A percentile compares a stretch with the other conserved stretches of the same genome.
phyloP scores from a whole-genome alignment of 78 protist species.

The Dictyostelium intermedium region DNA sequence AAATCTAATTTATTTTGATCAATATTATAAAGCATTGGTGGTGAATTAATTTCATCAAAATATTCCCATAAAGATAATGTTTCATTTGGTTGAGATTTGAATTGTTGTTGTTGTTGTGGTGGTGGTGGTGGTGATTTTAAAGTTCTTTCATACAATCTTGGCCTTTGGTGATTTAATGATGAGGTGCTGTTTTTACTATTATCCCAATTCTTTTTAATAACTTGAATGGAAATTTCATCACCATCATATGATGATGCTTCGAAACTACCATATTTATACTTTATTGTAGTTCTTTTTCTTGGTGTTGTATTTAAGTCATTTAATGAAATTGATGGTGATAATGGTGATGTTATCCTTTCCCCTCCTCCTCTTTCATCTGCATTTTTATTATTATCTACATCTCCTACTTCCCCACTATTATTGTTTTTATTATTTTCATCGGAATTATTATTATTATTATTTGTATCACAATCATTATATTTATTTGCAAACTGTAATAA shows the following conservation, averaged over 20 bases:
- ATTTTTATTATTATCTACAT: neutral
- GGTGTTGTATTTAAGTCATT: neutral
- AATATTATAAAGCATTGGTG: conserved; percentile 36
- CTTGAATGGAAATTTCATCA: conserved; percentile 53
- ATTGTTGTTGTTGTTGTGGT: conserved; percentile 1
- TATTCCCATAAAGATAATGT: conserved; percentile 49
- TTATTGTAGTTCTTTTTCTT: neutral
- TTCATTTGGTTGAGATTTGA: conserved; percentile 62
- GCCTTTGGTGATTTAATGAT: neutral
- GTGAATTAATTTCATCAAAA: conserved; percentile 49
- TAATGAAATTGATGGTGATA: neutral
- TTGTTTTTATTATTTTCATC: conserved; percentile 1
- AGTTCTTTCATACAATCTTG: conserved; percentile 40
- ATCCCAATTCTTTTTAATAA: neutral
- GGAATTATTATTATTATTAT: neutral
- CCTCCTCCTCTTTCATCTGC: neutral
- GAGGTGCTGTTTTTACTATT: neutral
- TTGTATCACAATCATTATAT: neutral
- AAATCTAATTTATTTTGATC: conserved; percentile 25
- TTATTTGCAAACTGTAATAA: neutral
- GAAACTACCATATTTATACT: neutral
- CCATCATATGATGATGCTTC: conserved; percentile 41
- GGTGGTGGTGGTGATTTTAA: neutral
- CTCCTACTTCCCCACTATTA: neutral
- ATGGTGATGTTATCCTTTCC: neutral